Conservation (phyloP, 106 monocot genomes). For the Acorus calamus region DNA sequence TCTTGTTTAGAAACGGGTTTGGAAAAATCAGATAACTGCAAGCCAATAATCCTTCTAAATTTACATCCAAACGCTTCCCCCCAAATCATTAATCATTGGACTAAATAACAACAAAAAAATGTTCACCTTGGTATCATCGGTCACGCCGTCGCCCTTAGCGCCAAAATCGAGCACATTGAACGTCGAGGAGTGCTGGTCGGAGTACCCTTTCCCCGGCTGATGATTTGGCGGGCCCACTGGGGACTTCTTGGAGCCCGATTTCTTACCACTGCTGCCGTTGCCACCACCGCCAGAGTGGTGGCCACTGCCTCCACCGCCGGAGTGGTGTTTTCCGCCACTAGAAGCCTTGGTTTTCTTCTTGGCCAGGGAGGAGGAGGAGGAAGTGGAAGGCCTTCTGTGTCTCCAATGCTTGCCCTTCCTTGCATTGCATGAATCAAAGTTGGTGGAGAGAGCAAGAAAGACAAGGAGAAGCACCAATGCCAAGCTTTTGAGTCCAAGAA, state of each 20-base stretch:
- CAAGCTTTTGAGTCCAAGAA: constrained; percentile 29
- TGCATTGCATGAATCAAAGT: constrained; percentile 30
- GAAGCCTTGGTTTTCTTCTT: constrained; percentile 55
- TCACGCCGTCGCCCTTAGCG: constrained; percentile 65
- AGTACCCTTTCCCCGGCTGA: not conserved
- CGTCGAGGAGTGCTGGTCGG: not conserved
- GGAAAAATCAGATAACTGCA: too few species aligned
- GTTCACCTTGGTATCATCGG: constrained; percentile 78
- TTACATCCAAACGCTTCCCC: not conserved
- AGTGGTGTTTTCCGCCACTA: constrained; percentile 3
- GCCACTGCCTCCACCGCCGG: constrained; percentile 1
- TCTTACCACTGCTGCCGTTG: not conserved
- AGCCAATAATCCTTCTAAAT: too few species aligned
- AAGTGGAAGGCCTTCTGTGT: constrained; percentile 15
- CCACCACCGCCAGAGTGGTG: constrained; percentile 1
- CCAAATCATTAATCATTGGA: not conserved
- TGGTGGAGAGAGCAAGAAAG: constrained; percentile 21
- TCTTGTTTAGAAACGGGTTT: too few species aligned
- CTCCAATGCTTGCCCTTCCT: constrained; percentile 66
- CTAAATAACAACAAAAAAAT: not conserved
- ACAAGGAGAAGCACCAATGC: constrained; percentile 35
- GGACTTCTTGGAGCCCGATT: not conserved
- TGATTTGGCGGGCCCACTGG: constrained; percentile 5
- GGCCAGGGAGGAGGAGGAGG: constrained; percentile 27
- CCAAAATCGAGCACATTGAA: constrained; percentile 79